Evolutionary conservation across 2,329 filamentous ascomycete species (phyloP).

Genomic region (Apiospora phragmitis): DNA sequence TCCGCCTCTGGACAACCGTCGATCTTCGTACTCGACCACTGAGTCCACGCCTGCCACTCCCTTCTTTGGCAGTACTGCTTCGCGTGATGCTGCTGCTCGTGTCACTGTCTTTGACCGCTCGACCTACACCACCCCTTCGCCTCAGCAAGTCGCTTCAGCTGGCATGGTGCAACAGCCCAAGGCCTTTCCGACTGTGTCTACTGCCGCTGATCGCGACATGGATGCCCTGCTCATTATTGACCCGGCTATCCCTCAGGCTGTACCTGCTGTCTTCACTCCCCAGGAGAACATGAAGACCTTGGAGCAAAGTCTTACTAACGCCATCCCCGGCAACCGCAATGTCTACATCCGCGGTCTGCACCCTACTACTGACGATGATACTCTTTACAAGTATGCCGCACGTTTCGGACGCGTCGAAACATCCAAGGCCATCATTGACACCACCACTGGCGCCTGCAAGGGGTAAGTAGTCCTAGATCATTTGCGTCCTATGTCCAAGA

Average conservation of each 20-base stretch:
- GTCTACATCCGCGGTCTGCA: conserved; percentile 97
- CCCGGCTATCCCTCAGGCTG: conserved; percentile 82
- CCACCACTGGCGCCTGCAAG: conserved; percentile 90
- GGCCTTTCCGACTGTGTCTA: conserved; percentile 31
- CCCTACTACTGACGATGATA: conserved; percentile 91
- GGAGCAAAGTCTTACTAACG: conserved; percentile 92
- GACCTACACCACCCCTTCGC: conserved; percentile 67
- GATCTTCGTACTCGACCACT: conserved; percentile 67
- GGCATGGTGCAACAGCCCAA: conserved; percentile 41
- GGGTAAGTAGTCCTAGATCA: conserved; percentile 60
- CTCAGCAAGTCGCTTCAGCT: conserved; percentile 54
- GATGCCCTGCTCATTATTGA: conserved; percentile 70
- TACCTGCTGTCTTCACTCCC: conserved; percentile 85
- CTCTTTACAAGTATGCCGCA: conserved; percentile 77
- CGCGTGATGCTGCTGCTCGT: conserved; percentile 60
- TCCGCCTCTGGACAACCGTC: conserved; percentile 64
- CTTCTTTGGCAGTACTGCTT: conserved; percentile 58
- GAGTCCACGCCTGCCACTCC: conserved; percentile 68
- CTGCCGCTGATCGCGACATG: conserved; percentile 50
- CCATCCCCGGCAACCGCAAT: conserved; percentile 88
- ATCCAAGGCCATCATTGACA: conserved; percentile 98
- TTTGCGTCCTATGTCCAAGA: not conserved
- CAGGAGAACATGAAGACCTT: conserved; percentile 85
- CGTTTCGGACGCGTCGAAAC: conserved; percentile 94
- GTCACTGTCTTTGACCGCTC: conserved; percentile 63